Evolutionary conservation across 495 filamentous ascomycete species (phyloP).

Genomic region (Penicillium subrubescens): DNA sequence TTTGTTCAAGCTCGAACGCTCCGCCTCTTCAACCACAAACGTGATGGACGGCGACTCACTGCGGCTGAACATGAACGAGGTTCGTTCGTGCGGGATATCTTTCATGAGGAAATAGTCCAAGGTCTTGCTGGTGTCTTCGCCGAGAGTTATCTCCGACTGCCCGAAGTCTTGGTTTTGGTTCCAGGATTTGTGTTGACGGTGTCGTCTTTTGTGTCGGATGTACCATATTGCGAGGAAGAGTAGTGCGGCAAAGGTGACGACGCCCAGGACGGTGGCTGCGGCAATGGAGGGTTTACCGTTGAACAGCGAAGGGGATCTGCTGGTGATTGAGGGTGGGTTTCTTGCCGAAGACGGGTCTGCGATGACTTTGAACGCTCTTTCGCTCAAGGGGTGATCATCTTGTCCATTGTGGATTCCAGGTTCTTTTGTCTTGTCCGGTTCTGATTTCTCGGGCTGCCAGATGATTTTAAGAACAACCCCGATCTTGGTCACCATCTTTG

Average conservation of each 20-base stretch:
- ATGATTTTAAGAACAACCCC: neutral
- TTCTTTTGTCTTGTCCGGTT: too few species aligned
- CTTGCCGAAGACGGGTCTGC: neutral
- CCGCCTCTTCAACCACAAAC: conserved; percentile 22
- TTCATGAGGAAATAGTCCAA: conserved; percentile 29
- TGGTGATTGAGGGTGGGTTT: neutral
- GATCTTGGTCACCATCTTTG: neutral
- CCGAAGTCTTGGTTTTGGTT: conserved; percentile 19
- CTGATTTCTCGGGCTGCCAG: neutral
- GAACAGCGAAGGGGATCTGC: neutral
- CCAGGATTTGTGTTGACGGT: neutral
- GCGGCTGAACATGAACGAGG: conserved; percentile 33
- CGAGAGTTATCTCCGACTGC: conserved; percentile 21
- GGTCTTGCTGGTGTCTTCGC: conserved; percentile 20
- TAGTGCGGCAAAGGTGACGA: conserved; percentile 3
- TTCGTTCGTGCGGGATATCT: conserved; percentile 27
- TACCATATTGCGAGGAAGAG: conserved; percentile 19
- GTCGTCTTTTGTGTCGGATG: conserved; percentile 7
- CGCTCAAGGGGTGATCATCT: neutral
- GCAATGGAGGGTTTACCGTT: conserved; percentile 8
- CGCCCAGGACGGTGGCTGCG: conserved; percentile 13
- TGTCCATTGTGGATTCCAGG: neutral
- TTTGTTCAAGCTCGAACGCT: conserved; percentile 7
- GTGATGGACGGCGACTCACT: conserved; percentile 30
- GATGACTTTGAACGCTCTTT: neutral